Percentiles rank a stretch among this genome's conserved stretches.
These are phyloP conservation scores for Hemisphaericaspora lyxosophila DNA, from an alignment of 1,139 yeast genomes.

Conservation along the genomic window DNA sequence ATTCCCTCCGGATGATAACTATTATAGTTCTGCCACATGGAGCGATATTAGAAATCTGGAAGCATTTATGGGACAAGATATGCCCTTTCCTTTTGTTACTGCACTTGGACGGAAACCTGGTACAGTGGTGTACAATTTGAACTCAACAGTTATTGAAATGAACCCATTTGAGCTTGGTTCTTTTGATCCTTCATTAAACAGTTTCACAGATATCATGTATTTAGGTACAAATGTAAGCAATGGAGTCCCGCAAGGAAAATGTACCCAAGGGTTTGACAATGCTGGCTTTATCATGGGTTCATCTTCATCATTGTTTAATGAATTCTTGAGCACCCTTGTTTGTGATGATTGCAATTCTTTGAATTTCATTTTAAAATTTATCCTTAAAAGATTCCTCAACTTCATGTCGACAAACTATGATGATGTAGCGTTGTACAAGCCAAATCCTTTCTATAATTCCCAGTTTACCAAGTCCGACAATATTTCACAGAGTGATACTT, in stretches of 20 bases:
- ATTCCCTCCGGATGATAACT: conserved; percentile 26
- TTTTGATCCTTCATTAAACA: conserved; percentile 39
- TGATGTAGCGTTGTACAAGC: conserved; percentile 44
- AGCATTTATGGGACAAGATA: conserved; percentile 32
- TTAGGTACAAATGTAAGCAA: conserved; percentile 34
- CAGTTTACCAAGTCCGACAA: conserved; percentile 36
- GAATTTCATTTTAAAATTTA: conserved; percentile 46
- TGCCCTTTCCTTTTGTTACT: conserved; percentile 42
- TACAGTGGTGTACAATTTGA: conserved; percentile 30
- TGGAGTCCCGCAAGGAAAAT: conserved; percentile 28
- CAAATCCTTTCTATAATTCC: conserved; percentile 54
- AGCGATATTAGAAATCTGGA: conserved; percentile 31
- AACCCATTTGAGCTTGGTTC: conserved; percentile 47
- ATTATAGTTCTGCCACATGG: conserved; percentile 29
- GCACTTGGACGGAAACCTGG: conserved; percentile 41
- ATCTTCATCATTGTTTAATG: conserved; percentile 66
- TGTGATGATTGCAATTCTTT: conserved; percentile 45
- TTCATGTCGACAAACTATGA: conserved; percentile 40
- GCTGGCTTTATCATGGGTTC: conserved; percentile 49
- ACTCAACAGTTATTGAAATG: conserved; percentile 41
- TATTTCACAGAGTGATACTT: conserved; percentile 31
- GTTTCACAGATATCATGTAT: conserved; percentile 38
- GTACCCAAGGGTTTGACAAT: conserved; percentile 41
- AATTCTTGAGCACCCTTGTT: conserved; percentile 60
- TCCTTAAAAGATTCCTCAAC: conserved; percentile 44